Evolutionary conservation across 2,329 filamentous ascomycete genomes (phyloP).

Genomic region (Colletotrichum sp.): DNA sequence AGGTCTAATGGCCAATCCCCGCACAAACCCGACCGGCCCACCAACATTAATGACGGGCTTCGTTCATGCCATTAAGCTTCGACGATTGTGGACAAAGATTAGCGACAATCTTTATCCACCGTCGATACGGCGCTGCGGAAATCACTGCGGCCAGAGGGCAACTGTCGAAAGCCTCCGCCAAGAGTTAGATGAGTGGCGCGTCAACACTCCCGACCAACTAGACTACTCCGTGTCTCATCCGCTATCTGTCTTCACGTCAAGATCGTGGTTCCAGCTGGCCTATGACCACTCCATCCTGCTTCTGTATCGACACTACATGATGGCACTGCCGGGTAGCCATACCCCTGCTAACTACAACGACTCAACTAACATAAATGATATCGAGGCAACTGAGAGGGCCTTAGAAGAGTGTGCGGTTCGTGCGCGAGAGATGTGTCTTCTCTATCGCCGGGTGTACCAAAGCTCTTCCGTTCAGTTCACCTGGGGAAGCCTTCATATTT

Average conservation of each 20-base stretch:
- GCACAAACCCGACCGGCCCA: constrained; percentile 11
- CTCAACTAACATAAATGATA: background rate
- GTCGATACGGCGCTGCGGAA: background rate
- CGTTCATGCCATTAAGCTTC: constrained; percentile 33
- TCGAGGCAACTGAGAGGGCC: constrained; percentile 11
- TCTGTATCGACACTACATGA: constrained; percentile 37
- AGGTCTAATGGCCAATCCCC: constrained; percentile 25
- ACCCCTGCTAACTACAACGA: background rate
- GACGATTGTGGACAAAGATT: constrained; percentile 33
- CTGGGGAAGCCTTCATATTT: constrained; percentile 37
- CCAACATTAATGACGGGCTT: constrained; percentile 33
- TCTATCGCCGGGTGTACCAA: constrained; percentile 39
- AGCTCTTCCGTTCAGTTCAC: constrained; percentile 26
- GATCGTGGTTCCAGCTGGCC: constrained; percentile 41
- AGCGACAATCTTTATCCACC: constrained; percentile 27
- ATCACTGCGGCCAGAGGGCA: background rate
- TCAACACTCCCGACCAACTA: constrained; percentile 27
- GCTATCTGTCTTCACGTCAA: constrained; percentile 38
- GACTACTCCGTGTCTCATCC: constrained; percentile 14
- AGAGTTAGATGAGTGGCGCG: constrained; percentile 26
- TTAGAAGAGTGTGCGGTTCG: constrained; percentile 12
- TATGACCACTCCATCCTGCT: constrained; percentile 44
- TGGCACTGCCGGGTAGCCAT: background rate
- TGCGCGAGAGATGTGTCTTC: constrained; percentile 35
- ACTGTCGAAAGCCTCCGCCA: background rate